phyloP scores from a whole-genome alignment of 306 rosid species.

The Canavalia gladiata region DNA sequence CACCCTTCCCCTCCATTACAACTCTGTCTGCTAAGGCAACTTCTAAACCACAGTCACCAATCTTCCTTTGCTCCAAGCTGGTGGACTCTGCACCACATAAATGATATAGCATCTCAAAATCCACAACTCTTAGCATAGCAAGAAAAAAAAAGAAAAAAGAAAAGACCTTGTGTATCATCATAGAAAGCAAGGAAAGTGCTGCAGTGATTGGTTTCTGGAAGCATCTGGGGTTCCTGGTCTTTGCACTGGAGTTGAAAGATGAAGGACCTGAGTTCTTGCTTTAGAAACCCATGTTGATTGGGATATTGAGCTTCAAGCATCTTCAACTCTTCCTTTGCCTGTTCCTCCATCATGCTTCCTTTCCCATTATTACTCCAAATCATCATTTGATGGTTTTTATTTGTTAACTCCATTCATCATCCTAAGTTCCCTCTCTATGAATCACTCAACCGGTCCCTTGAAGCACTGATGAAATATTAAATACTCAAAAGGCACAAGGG shows the following conservation, averaged over 20 bases:
- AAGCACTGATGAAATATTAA: not conserved
- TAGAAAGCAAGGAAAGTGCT: slow-evolving; percentile 14
- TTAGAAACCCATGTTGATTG: slow-evolving; percentile 55
- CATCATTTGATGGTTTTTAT: not conserved
- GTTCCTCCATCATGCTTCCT: slow-evolving; percentile 52
- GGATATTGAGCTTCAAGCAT: slow-evolving; percentile 63
- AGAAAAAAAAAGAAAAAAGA: not conserved
- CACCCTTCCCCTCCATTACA: slow-evolving; percentile 22
- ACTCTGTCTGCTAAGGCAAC: slow-evolving; percentile 28
- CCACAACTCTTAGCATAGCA: not conserved
- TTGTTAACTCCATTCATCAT: not conserved
- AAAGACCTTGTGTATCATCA: slow-evolving; percentile 59
- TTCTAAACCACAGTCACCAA: not conserved
- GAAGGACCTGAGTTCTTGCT: slow-evolving; percentile 64
- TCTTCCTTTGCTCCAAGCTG: slow-evolving; percentile 49
- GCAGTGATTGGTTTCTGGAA: slow-evolving; percentile 32
- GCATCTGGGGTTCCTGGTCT: slow-evolving; percentile 27
- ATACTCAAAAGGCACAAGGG: slow-evolving; percentile 23
- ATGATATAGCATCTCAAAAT: slow-evolving; percentile 4
- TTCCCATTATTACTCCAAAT: not conserved
- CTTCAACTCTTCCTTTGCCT: slow-evolving; percentile 61
- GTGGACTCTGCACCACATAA: slow-evolving; percentile 58
- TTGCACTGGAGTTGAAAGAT: slow-evolving; percentile 51
- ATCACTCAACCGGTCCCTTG: not conserved
- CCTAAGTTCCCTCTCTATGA: not conserved